Percentiles rank a stretch among this genome's conserved stretches.
phyloP scores from a whole-genome alignment of 129 eudicot genomes.

The Glebionis coronaria region DNA sequence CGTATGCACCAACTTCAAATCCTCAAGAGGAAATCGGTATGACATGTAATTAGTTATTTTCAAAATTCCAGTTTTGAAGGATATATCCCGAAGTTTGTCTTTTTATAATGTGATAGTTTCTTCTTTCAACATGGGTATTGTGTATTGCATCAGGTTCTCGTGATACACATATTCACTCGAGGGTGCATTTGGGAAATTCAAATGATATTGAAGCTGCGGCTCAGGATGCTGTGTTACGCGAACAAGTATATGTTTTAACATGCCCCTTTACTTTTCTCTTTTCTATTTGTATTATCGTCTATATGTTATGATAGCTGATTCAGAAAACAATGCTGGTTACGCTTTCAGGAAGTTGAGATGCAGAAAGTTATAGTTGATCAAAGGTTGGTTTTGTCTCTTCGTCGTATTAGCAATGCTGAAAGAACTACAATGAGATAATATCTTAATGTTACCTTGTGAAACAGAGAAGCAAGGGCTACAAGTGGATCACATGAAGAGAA shows the following conservation, averaged over 20 bases:
- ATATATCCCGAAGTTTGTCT: constrained; percentile 2
- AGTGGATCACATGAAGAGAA: constrained; percentile 58
- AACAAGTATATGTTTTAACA: constrained; percentile 57
- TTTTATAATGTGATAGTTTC: constrained; percentile 4
- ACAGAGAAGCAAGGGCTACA: constrained; percentile 67
- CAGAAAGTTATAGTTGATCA: constrained; percentile 76
- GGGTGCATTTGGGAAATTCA: constrained; percentile 24
- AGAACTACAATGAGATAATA: constrained; percentile 13
- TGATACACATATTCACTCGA: not conserved
- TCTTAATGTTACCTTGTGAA: constrained; percentile 10
- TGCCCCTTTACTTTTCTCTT: constrained; percentile 1
- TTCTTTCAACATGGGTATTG: not conserved
- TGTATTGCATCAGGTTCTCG: constrained; percentile 1
- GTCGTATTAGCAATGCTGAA: not conserved
- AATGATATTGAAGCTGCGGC: constrained; percentile 77
- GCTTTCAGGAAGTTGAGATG: constrained; percentile 69
- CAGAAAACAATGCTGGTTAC: not conserved
- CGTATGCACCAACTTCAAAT: no score
- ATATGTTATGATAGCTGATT: constrained; percentile 16
- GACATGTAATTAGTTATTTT: not conserved
- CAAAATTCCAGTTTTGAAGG: not conserved
- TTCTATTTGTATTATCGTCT: not conserved
- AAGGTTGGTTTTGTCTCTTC: constrained; percentile 49
- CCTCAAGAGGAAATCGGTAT: constrained; percentile 32
- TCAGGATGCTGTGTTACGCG: constrained; percentile 81